Percentiles rank a stretch among this genome's conserved stretches.
Conservation (phyloP, 164 flowering plant genomes). For the Nymphaea thermarum region DNA sequence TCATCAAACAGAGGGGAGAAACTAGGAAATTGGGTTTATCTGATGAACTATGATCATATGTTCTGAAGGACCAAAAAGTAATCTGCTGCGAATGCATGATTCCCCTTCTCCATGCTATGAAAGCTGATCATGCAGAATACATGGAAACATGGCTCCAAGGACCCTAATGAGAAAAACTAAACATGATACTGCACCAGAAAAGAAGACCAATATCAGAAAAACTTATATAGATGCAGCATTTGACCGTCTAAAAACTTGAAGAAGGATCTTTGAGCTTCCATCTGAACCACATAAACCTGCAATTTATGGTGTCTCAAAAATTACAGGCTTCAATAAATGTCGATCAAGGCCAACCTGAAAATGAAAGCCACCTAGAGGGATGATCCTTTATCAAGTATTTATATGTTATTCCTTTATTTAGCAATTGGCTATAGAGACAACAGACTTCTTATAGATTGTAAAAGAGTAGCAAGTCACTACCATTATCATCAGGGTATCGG, state of each 20-base stretch:
- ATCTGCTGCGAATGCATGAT: background rate
- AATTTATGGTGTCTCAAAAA: background rate
- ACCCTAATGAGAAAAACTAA: background rate
- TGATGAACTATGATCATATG: too few relatives aligned
- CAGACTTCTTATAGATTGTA: background rate
- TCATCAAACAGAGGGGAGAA: too few relatives aligned
- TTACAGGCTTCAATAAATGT: background rate
- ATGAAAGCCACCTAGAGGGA: slow-evolving; percentile 3
- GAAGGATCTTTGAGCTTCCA: background rate
- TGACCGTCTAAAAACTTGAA: background rate
- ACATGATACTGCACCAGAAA: background rate
- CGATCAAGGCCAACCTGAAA: slow-evolving; percentile 18
- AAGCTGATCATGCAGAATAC: background rate
- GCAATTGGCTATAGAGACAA: background rate
- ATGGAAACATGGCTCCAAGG: background rate
- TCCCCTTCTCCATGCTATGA: background rate
- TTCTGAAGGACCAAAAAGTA: too few relatives aligned
- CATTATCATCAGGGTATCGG: slow-evolving; percentile 39
- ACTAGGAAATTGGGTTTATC: too few relatives aligned
- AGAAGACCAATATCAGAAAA: background rate
- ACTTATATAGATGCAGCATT: background rate
- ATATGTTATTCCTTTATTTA: background rate
- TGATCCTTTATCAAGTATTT: background rate
- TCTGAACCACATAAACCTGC: background rate
- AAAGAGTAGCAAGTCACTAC: slow-evolving; percentile 12